A percentile compares a stretch with the other conserved stretches of the same genome.
Conservation (phyloP, 2,329 filamentous ascomycete genomes). For the Penicillium sp. region DNA sequence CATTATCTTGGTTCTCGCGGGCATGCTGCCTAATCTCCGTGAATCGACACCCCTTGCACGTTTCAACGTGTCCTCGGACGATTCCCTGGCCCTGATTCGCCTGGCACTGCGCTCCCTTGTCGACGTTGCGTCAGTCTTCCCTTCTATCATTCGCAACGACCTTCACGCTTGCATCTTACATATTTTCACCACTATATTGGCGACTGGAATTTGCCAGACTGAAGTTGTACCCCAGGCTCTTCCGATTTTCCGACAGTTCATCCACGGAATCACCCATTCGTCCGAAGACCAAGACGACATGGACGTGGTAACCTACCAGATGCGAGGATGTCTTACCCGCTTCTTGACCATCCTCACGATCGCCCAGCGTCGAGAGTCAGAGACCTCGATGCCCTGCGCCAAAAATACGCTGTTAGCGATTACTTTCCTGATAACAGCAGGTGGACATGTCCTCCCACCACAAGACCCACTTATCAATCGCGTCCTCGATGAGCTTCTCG, state of each 20-base stretch:
- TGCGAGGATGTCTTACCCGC: conserved; percentile 77
- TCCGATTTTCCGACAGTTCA: conserved; percentile 87
- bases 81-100: conserved; percentile 77
- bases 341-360: conserved; percentile 70
- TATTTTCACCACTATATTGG: conserved; percentile 90
- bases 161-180: conserved; percentile 95
- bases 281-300: conserved; percentile 34
- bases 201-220: conserved; percentile 82
- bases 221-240: conserved; percentile 86
- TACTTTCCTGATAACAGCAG: conserved; percentile 84
- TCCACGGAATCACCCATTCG: conserved; percentile 66
- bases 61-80: conserved; percentile 75
- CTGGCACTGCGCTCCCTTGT: conserved; percentile 84
- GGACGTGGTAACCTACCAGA: conserved; percentile 62
- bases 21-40: conserved; percentile 72
- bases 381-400: conserved; percentile 80
- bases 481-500: conserved; percentile 77
- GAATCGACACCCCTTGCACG: conserved; percentile 61
- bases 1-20: conserved; percentile 88
- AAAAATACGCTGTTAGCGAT: conserved; percentile 89
- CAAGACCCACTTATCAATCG: conserved; percentile 72
- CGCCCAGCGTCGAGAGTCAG: conserved; percentile 54
- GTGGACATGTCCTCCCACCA: conserved; percentile 70
- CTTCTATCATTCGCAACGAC: conserved; percentile 92
- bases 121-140: conserved; percentile 93